These are phyloP conservation scores for Dactylonectria estremocensis DNA, from an alignment of 2,329 filamentous ascomycete genomes.

Conservation along the genomic window DNA sequence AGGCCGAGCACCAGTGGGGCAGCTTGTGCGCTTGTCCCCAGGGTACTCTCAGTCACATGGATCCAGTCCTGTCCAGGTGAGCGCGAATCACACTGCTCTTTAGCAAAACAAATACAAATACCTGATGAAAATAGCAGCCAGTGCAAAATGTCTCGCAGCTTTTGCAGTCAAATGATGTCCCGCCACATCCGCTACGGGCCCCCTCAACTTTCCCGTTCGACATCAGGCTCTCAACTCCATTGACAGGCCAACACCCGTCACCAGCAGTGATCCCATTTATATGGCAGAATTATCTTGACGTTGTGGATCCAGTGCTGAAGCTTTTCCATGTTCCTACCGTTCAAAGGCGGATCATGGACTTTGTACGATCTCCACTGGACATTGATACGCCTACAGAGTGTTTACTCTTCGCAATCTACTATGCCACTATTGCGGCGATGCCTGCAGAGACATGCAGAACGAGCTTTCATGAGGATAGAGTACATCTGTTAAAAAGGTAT, in stretches of 20 bases:
- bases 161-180: background rate
- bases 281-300: conserved; percentile 34
- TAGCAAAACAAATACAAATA: no score
- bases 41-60: no score
- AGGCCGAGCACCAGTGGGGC: no score
- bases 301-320: conserved; percentile 34
- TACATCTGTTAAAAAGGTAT: conserved; percentile 19
- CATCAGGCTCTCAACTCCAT: background rate
- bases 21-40: no score
- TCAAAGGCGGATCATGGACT: conserved; percentile 18
- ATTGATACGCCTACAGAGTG: conserved; percentile 24
- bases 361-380: conserved; percentile 2
- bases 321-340: conserved; percentile 32
- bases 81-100: no score
- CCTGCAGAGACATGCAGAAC: conserved; percentile 19
- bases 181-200: background rate
- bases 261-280: conserved; percentile 14
- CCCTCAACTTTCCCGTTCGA: conserved; percentile 4
- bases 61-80: no score
- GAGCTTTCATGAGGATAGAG: conserved; percentile 17
- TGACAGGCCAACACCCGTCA: conserved; percentile 14
- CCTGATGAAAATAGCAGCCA: background rate
- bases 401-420: conserved; percentile 36
- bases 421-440: conserved; percentile 23
- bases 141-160: background rate